Conservation (phyloP, 2,329 filamentous ascomycete species). For the Lasiodiplodia gonubiensis region DNA sequence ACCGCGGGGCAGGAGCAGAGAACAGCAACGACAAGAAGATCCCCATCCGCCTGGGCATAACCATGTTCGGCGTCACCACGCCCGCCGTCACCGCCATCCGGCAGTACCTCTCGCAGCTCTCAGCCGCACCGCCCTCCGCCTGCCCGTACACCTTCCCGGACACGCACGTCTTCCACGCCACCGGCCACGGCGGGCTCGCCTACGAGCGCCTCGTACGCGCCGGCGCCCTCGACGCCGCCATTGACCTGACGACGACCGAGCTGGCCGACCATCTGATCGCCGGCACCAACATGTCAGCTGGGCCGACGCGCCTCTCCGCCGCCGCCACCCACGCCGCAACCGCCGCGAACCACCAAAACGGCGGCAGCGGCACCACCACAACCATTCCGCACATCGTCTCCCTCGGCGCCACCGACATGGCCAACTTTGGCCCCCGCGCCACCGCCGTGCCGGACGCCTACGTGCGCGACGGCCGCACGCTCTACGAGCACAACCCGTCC, state of each 20-base stretch:
- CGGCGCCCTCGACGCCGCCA: constrained; percentile 65
- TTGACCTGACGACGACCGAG: constrained; percentile 76
- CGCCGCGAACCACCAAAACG: too few species aligned
- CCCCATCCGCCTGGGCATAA: constrained; percentile 63
- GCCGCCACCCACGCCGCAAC: constrained; percentile 51
- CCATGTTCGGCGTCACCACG: constrained; percentile 78
- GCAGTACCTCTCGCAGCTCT: constrained; percentile 52
- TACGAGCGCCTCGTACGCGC: constrained; percentile 70
- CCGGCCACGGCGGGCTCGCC: constrained; percentile 69
- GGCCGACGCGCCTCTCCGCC: constrained; percentile 61
- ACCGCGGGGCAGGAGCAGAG: constrained; percentile 12
- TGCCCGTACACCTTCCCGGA: constrained; percentile 54
- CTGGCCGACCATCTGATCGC: constrained; percentile 65
- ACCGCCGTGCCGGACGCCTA: constrained; percentile 63
- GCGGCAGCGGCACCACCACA: neutral
- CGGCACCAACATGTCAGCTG: constrained; percentile 68
- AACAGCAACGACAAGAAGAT: constrained; percentile 41
- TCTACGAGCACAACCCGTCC: constrained; percentile 70
- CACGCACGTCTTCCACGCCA: constrained; percentile 72
- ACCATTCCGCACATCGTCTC: constrained; percentile 62
- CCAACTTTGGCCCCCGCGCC: constrained; percentile 64
- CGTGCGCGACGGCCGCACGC: constrained; percentile 45
- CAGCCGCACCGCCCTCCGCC: neutral
- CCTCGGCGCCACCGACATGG: constrained; percentile 54
- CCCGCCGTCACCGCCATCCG: constrained; percentile 66